phyloP scores from a whole-genome alignment of 169 alveolate species.

The Babesia gibsoni region DNA sequence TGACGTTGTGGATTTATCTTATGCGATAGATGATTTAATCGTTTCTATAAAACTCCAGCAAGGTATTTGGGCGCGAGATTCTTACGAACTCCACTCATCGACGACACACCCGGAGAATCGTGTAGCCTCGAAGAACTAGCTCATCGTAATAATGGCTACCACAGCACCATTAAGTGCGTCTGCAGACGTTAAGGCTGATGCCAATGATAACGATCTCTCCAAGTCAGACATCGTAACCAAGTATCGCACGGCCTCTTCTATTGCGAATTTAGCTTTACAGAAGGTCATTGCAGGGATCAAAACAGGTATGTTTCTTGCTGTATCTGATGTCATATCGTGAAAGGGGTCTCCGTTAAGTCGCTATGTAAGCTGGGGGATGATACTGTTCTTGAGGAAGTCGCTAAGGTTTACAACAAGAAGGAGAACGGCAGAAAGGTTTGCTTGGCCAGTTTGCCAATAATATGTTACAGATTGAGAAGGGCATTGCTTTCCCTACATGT shows the following conservation, averaged over 20 bases:
- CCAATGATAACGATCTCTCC: slow-evolving; percentile 49
- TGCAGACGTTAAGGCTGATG: slow-evolving; percentile 33
- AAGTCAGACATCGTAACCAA: slow-evolving; percentile 65
- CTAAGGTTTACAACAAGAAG: slow-evolving; percentile 65
- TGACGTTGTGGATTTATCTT: no score
- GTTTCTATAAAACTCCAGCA: no score
- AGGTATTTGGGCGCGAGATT: no score
- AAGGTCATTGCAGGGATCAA: slow-evolving; percentile 44
- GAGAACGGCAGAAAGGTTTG: slow-evolving; percentile 60
- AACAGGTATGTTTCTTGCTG: slow-evolving; percentile 1
- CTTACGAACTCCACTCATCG: no score
- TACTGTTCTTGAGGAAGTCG: slow-evolving; percentile 22
- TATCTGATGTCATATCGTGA: neutral
- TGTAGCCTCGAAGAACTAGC: no score
- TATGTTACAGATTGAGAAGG: slow-evolving; percentile 74
- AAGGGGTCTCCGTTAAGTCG: slow-evolving; percentile 50
- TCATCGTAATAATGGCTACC: slow-evolving; percentile 9
- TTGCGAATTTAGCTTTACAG: slow-evolving; percentile 39
- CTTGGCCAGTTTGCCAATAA: neutral
- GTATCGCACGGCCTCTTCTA: slow-evolving; percentile 63
- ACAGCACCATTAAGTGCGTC: neutral
- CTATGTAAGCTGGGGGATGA: slow-evolving; percentile 54
- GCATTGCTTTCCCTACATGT: slow-evolving; percentile 96
- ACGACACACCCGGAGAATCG: no score
- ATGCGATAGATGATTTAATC: no score